phyloP scores from a whole-genome alignment of 495 filamentous ascomycete species.

The Saxophila tyrrhenica region DNA sequence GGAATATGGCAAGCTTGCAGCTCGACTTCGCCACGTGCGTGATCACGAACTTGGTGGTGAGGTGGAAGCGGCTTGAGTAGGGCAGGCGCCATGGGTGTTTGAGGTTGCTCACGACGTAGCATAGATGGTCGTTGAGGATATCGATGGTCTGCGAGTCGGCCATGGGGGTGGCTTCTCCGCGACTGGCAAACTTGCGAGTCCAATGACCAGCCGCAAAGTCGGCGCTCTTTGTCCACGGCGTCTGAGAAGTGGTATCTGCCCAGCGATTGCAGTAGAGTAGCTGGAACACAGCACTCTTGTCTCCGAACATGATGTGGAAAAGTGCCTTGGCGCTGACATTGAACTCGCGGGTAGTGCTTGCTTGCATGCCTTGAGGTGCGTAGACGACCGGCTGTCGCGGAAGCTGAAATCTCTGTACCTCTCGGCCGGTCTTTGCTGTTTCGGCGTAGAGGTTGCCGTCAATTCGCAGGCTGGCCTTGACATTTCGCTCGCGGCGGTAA shows the following conservation, averaged over 20 bases:
- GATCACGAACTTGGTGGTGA: constrained; percentile 86
- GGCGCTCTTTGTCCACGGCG: constrained; percentile 65
- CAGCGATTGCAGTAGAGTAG: constrained; percentile 76
- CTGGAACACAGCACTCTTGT: constrained; percentile 89
- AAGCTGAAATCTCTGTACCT: constrained; percentile 67
- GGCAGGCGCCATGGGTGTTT: constrained; percentile 89
- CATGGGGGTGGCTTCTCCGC: not conserved
- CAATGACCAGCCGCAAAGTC: constrained; percentile 27
- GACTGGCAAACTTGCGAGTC: constrained; percentile 6
- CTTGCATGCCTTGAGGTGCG: constrained; percentile 68
- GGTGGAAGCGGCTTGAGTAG: constrained; percentile 61
- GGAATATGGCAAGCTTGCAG: constrained; percentile 83
- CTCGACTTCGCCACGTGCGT: constrained; percentile 85
- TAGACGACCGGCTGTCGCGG: constrained; percentile 73
- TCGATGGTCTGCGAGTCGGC: constrained; percentile 80
- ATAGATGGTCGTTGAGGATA: constrained; percentile 84
- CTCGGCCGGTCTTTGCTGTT: constrained; percentile 30
- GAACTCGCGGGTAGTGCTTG: constrained; percentile 61
- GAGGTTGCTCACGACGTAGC: constrained; percentile 83
- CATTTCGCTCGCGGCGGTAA: constrained; percentile 38
- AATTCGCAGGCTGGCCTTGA: constrained; percentile 49
- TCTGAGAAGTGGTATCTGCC: constrained; percentile 68
- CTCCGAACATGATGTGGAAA: constrained; percentile 92
- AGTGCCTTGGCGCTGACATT: constrained; percentile 84
- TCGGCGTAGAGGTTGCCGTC: constrained; percentile 43